These are phyloP conservation scores for Anaeramoeba flamelloides DNA, from an alignment of 78 protist genomes.

Conservation along the genomic window DNA sequence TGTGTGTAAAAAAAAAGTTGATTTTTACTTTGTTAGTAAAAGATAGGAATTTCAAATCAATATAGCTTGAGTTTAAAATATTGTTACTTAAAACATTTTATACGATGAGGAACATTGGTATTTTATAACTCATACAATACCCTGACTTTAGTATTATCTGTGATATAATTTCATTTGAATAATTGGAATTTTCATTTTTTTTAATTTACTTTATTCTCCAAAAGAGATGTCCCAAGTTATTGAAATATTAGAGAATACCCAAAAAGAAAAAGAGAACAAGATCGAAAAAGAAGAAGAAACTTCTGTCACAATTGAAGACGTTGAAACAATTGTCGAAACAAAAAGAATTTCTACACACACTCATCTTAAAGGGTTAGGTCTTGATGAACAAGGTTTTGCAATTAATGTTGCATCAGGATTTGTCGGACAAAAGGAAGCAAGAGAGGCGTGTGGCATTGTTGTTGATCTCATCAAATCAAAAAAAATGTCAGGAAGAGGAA, in stretches of 20 bases:
- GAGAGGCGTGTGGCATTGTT: conserved; percentile 93
- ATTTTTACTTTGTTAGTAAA: no score
- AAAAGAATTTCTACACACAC: conserved; percentile 85
- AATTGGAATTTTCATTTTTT: no score
- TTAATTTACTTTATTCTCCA: neutral
- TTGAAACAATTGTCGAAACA: conserved; percentile 52
- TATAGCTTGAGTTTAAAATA: no score
- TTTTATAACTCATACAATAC: no score
- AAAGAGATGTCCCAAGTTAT: neutral
- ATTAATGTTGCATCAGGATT: conserved; percentile 66
- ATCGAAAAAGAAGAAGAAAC: neutral
- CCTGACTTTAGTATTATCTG: no score
- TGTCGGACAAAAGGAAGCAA: conserved; percentile 91
- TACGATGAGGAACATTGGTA: no score
- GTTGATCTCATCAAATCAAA: conserved; percentile 83
- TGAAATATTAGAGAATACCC: neutral
- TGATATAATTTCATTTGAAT: no score
- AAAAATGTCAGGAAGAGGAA: conserved; percentile 98
- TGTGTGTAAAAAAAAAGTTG: no score
- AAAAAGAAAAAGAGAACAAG: neutral
- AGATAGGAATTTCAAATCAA: no score
- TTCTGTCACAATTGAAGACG: conserved; percentile 65
- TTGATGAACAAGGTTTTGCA: conserved; percentile 71
- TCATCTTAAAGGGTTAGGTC: conserved; percentile 94
- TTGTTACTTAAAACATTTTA: no score